A percentile compares a stretch with the other conserved stretches of the same genome.
Evolutionary conservation across 1,139 yeast genomes (phyloP).

Genomic region (Candida pseudoviswanathii): DNA sequence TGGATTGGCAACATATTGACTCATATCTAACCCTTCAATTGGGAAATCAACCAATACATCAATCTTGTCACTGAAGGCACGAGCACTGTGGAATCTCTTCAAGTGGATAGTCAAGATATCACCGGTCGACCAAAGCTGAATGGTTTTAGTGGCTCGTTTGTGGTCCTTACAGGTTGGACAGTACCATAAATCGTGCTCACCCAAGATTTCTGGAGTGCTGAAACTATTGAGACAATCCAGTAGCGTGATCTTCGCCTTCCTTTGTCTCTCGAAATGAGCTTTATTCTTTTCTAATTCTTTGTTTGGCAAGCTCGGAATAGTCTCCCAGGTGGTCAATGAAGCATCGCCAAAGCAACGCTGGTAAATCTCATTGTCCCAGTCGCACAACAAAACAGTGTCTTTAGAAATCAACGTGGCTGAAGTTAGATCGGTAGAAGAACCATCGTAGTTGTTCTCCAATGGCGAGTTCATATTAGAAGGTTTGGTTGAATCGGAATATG

Average conservation of each 20-base stretch:
- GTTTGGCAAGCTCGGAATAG: conserved; percentile 52
- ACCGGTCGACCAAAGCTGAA: conserved; percentile 90
- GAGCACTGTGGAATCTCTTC: conserved; percentile 84
- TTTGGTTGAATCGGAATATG: conserved; percentile 22
- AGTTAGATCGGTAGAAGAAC: conserved; percentile 9
- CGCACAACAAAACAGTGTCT: conserved; percentile 64
- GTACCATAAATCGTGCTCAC: conserved; percentile 92
- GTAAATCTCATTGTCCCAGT: conserved; percentile 60
- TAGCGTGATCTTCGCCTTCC: conserved; percentile 58
- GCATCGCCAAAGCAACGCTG: conserved; percentile 52
- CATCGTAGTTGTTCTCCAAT: conserved; percentile 14
- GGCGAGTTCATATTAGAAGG: conserved; percentile 29
- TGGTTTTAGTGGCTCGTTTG: conserved; percentile 86
- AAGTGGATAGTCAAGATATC: conserved; percentile 88
- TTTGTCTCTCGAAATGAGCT: conserved; percentile 37
- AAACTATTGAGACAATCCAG: conserved; percentile 77
- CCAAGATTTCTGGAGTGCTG: conserved; percentile 80
- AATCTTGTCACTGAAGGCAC: conserved; percentile 88
- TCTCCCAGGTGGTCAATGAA: conserved; percentile 54
- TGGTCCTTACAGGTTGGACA: conserved; percentile 90
- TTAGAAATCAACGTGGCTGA: conserved; percentile 22
- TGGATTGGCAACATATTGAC: conserved; percentile 49
- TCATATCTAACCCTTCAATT: conserved; percentile 75
- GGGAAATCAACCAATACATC: conserved; percentile 87
- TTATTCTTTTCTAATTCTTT: conserved; percentile 53